Conservation (phyloP, 352 stramenopile genomes). For the Hyaloperonospora arabidopsidis region DNA sequence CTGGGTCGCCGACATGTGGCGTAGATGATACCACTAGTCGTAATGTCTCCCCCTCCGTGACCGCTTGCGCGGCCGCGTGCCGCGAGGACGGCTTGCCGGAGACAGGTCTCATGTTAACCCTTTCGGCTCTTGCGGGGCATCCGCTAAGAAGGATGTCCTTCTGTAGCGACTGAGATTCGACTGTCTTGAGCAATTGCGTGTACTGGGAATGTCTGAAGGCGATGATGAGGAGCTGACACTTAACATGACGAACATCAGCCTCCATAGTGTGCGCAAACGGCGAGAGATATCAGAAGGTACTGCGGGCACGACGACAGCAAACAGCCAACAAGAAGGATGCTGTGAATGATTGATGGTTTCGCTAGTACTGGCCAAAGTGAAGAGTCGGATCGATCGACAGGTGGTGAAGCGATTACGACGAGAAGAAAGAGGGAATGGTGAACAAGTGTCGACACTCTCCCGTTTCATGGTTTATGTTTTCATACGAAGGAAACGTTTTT, state of each 20-base stretch:
- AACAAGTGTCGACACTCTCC: conserved; percentile 35
- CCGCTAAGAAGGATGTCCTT: no score
- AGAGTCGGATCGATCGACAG: conserved; percentile 6
- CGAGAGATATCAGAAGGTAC: conserved; percentile 17
- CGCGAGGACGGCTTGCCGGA: no score
- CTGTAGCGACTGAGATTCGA: no score
- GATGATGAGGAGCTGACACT: conserved; percentile 7
- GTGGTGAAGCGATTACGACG: conserved; percentile 15
- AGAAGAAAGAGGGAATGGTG: conserved; percentile 30
- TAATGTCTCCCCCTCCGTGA: no score
- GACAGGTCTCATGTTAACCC: no score
- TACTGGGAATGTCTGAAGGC: no score
- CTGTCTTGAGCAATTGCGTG: no score
- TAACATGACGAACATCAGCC: neutral
- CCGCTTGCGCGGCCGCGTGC: no score
- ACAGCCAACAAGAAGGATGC: conserved; percentile 8
- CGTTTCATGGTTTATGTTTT: conserved; percentile 62
- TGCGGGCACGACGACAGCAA: conserved; percentile 20
- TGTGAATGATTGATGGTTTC: neutral
- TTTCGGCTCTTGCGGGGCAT: no score
- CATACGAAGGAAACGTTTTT: conserved; percentile 39
- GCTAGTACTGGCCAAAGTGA: neutral
- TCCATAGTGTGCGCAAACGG: no score
- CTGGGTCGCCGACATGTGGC: no score
- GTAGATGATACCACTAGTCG: no score